These are phyloP conservation scores for Exophiala xenobiotica DNA, from an alignment of 2,329 filamentous ascomycete genomes.

Conservation along the genomic window DNA sequence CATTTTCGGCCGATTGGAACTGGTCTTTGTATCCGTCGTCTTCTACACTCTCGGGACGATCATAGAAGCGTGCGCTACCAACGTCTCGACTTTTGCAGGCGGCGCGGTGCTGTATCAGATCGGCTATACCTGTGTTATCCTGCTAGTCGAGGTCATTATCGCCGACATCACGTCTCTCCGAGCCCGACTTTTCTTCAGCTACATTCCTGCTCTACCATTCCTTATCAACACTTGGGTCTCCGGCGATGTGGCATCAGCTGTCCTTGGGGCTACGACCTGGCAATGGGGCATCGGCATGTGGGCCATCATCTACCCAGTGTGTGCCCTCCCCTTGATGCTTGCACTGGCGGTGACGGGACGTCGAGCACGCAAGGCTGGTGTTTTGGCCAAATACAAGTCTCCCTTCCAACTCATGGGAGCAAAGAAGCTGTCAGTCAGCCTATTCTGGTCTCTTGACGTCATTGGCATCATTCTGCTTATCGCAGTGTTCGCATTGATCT, in stretches of 20 bases:
- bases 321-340: conserved; percentile 55
- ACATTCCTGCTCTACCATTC: conserved; percentile 60
- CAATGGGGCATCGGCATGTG: conserved; percentile 66
- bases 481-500: conserved; percentile 52
- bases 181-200: conserved; percentile 64
- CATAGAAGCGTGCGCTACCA: conserved; percentile 53
- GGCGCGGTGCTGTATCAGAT: conserved; percentile 63
- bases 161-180: conserved; percentile 64
- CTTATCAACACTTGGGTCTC: conserved; percentile 65
- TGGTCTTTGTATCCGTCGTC: conserved; percentile 55
- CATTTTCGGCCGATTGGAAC: conserved; percentile 61
- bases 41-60: conserved; percentile 60
- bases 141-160: conserved; percentile 64
- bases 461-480: conserved; percentile 55
- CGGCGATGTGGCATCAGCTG: conserved; percentile 55
- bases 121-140: conserved; percentile 61
- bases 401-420: conserved; percentile 45
- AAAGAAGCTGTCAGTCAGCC: conserved; percentile 39
- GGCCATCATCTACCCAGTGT: conserved; percentile 60
- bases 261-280: conserved; percentile 55
- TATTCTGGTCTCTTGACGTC: conserved; percentile 59
- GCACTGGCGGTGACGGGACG: conserved; percentile 52
- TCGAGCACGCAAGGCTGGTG: conserved; percentile 54
- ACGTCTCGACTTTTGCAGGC: conserved; percentile 54
- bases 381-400: conserved; percentile 47